Percentiles rank a stretch among this genome's conserved stretches.
phyloP scores from a whole-genome alignment of 306 rosid species.

The Urtica urens region DNA sequence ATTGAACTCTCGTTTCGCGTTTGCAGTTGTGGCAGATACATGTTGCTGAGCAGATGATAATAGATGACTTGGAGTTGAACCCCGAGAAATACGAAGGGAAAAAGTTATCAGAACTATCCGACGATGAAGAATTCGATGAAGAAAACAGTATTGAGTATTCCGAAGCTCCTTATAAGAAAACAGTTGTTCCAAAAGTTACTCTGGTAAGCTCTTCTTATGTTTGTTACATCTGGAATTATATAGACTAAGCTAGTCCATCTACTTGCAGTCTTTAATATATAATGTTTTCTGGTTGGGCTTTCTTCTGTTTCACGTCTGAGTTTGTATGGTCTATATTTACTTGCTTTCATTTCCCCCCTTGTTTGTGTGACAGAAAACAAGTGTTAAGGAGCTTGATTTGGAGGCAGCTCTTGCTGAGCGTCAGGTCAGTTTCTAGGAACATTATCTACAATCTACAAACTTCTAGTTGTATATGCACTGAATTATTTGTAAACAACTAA shows the following conservation, averaged over 20 bases:
- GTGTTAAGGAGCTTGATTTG: conserved; percentile 83
- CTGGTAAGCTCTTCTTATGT: conserved; percentile 42
- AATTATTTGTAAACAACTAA: too few species aligned
- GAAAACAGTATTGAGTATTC: conserved; percentile 57
- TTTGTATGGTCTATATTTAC: too few species aligned
- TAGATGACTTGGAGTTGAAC: conserved; percentile 66
- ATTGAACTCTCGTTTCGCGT: neutral
- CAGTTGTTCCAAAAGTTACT: conserved; percentile 45
- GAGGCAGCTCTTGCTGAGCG: conserved; percentile 86
- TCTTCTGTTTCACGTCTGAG: too few species aligned
- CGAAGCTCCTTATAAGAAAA: conserved; percentile 54
- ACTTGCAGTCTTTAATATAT: conserved; percentile 21
- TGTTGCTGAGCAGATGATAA: conserved; percentile 79
- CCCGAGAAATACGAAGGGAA: conserved; percentile 77
- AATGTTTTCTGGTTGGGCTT: too few species aligned
- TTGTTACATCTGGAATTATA: conserved; percentile 6
- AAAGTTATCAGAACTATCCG: conserved; percentile 53
- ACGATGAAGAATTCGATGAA: conserved; percentile 68
- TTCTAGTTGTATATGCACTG: too few species aligned
- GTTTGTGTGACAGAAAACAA: conserved; percentile 50
- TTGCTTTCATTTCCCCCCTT: neutral
- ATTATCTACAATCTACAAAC: too few species aligned
- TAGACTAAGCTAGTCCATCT: conserved; percentile 17
- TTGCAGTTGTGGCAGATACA: conserved; percentile 94
- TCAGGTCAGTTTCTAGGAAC: conserved; percentile 52